Evolutionary conservation across 352 stramenopile genomes (phyloP).

Genomic region (Thraustotheca clavata): DNA sequence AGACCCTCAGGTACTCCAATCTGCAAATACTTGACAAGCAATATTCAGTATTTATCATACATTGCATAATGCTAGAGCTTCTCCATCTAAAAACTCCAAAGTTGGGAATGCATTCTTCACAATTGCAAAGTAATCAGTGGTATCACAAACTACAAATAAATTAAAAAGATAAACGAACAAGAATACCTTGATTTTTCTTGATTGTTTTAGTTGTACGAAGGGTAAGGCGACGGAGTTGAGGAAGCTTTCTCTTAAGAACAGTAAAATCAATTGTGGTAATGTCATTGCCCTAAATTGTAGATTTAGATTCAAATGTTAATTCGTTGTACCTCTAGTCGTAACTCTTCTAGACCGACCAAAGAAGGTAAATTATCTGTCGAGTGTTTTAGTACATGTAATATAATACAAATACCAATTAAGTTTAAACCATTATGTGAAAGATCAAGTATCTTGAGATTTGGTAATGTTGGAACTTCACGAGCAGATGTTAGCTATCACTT

Average conservation of each 20-base stretch:
- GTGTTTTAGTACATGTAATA: not conserved
- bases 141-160: constrained; percentile 12
- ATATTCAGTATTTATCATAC: not conserved
- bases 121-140: constrained; percentile 11
- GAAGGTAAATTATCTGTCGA: constrained; percentile 24
- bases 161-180: not conserved
- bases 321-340: constrained; percentile 40
- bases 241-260: constrained; percentile 34
- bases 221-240: constrained; percentile 40
- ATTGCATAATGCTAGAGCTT: constrained; percentile 36
- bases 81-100: constrained; percentile 44
- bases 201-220: constrained; percentile 33
- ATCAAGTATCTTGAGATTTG: constrained; percentile 36
- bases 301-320: no score
- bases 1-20: not conserved
- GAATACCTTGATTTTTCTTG: not conserved
- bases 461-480: constrained; percentile 36
- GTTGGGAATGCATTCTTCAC: constrained; percentile 30
- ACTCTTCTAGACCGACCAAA: constrained; percentile 41
- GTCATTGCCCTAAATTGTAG: constrained; percentile 36
- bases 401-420: constrained; percentile 30
- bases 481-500: constrained; percentile 33
- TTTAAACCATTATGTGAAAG: constrained; percentile 40
- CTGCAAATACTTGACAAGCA: no score
- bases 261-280: constrained; percentile 39